Evolutionary conservation across 768 basidiomycete genomes (phyloP).

Genomic region (Boletus rubropictus): DNA sequence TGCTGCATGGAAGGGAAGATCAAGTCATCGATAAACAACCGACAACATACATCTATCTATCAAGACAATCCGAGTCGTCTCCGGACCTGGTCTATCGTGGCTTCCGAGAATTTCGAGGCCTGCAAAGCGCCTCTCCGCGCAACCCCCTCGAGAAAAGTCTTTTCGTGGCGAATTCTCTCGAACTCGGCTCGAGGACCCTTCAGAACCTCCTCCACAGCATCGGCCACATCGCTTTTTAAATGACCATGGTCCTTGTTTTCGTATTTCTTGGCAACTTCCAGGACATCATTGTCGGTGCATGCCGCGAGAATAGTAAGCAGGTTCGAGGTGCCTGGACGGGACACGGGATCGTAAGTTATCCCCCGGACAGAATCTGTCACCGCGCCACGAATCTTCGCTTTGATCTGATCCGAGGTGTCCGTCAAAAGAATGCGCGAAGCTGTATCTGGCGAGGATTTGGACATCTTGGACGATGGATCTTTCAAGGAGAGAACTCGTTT

Average conservation of each 20-base stretch:
- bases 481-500: constrained; percentile 81
- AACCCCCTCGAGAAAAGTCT: constrained; percentile 53
- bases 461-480: constrained; percentile 88
- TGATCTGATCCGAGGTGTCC: constrained; percentile 58
- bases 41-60: constrained; percentile 21
- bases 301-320: constrained; percentile 75
- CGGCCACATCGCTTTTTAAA: constrained; percentile 71
- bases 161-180: constrained; percentile 54
- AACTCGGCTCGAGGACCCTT: constrained; percentile 65
- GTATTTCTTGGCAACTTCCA: constrained; percentile 45
- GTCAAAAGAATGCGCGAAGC: constrained; percentile 84
- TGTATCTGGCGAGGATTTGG: constrained; percentile 79
- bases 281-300: constrained; percentile 48
- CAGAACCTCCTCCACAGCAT: constrained; percentile 65
- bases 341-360: constrained; percentile 73
- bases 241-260: constrained; percentile 52
- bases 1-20: neutral
- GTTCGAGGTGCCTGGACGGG: constrained; percentile 81
- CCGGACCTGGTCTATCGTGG: constrained; percentile 66
- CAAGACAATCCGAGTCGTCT: constrained; percentile 52
- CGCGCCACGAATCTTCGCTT: constrained; percentile 67
- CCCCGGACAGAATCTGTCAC: constrained; percentile 78
- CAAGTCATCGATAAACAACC: constrained; percentile 11
- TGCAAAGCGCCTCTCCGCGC: constrained; percentile 56
- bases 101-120: constrained; percentile 55